These are phyloP conservation scores for Citrus hindsii DNA, from an alignment of 345 rosid species.

Conservation along the genomic window DNA sequence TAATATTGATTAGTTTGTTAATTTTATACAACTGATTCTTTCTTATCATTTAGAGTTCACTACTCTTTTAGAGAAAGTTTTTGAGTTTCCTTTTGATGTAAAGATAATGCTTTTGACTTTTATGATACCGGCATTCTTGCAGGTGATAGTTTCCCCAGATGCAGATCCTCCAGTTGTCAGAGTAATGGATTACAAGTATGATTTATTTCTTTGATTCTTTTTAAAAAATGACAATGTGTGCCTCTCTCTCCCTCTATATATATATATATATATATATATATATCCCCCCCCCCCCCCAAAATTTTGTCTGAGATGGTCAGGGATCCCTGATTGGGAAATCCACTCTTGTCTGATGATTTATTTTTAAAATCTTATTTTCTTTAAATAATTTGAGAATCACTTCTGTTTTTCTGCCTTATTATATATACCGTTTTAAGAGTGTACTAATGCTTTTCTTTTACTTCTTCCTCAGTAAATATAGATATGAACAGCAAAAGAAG, in stretches of 20 bases:
- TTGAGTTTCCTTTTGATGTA: background rate
- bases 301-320: no score
- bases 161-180: conserved; percentile 93
- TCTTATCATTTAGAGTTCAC: background rate
- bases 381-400: background rate
- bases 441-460: conserved; percentile 6
- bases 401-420: background rate
- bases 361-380: background rate
- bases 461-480: conserved; percentile 55
- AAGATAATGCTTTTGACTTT: background rate
- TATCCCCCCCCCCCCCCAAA: no score
- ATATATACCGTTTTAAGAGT: background rate
- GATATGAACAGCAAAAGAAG: conserved; percentile 82
- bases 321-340: no score
- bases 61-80: background rate
- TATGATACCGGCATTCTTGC: conserved; percentile 22
- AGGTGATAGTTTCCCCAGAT: conserved; percentile 90
- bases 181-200: conserved; percentile 89
- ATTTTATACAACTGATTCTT: background rate
- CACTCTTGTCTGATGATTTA: background rate
- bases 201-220: background rate
- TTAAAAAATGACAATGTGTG: background rate
- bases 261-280: no score
- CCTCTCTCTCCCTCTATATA: no score
- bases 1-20: background rate